Base-by-base conservation (phyloP, 2,329 filamentous ascomycete species). In the Ophiocordyceps camponoti-floridani region DNA sequence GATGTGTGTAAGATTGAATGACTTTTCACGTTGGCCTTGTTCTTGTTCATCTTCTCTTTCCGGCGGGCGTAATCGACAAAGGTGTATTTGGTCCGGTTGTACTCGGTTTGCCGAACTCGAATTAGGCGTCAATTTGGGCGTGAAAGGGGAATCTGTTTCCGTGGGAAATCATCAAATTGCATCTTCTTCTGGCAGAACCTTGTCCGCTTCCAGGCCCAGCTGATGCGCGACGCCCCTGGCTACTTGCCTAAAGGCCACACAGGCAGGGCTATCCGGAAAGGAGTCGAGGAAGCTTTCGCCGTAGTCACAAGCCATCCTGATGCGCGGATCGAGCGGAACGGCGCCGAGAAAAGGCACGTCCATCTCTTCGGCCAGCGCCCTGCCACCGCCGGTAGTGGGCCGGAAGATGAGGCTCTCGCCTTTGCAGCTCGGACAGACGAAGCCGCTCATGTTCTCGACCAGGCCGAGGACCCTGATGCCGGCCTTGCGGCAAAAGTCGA, bases 401-500 rank as follows among this genome's bases (percentile, higher is more conserved):
- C 78, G 74, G 67, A 98, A 98, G 43, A 98, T 94, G 59, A 94
- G 77, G 54, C 73, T 81, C 58, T 78, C 69, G 51, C 87, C 79
- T 45, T 77, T 84, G 63, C 91, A 98, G 46, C 84, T 89, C 10
- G 88, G 88, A 58, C 91, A 98, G 44, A 98, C 88, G 54, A 96
- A 98, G 4, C 87, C 86, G 47, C 81, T 85, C 91, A 98, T 98
- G 58, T 98, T 98, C 68, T 98, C 91, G 14, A 94, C 91, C 38
- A 98, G 69, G 0, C 91, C 91, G 4, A 98, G 62, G 7, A 98
- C 77, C 42, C 71, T 74, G 52, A 98, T 96, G 4, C 84, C 86
- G 0, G 91, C 91, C 64, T 98, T 98, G 47, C 79, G 73, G 63
- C 93, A 98, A 58, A 98, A 98, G 57, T 98, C 89, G 47, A 98